Conservation (phyloP, 306 rosid species). For the Fragaria nilgerrensis region DNA sequence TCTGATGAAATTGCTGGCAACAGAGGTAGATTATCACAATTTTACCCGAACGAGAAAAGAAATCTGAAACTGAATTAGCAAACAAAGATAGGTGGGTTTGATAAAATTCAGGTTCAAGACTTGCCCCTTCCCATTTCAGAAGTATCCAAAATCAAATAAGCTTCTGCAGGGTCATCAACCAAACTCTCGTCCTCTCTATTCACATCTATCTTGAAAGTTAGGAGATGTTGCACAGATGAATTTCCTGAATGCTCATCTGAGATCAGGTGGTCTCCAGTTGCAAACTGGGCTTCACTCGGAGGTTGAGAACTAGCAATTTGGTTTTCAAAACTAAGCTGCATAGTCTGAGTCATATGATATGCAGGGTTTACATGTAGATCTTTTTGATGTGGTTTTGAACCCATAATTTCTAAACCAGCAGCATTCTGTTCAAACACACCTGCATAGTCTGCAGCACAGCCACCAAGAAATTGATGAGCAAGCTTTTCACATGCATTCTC, state of each 20-base stretch:
- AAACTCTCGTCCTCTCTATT: slow-evolving; percentile 5
- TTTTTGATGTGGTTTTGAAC: not conserved
- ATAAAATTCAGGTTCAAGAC: not conserved
- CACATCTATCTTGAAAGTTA: not conserved
- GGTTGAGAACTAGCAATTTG: not conserved
- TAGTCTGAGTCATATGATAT: not conserved
- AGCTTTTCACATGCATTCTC: slow-evolving; percentile 22
- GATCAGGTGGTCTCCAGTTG: not conserved
- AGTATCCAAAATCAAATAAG: slow-evolving; percentile 18
- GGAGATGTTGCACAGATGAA: not conserved
- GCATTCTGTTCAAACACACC: not conserved
- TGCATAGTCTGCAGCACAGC: not conserved
- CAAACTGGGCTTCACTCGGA: not conserved
- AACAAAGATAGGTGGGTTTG: not conserved
- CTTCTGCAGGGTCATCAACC: slow-evolving; percentile 23
- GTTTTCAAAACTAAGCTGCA: not conserved
- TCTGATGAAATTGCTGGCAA: not conserved
- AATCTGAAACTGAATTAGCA: not conserved
- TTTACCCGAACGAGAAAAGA: not conserved
- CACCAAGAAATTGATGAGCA: slow-evolving; percentile 8
- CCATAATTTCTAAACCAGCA: not conserved
- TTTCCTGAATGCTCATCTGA: slow-evolving; percentile 6
- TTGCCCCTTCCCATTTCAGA: not conserved
- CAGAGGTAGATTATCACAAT: not conserved
- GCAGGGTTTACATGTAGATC: slow-evolving; percentile 9